These are phyloP conservation scores for Euclidium syriacum DNA, from an alignment of 345 rosid species.

Conservation along the genomic window DNA sequence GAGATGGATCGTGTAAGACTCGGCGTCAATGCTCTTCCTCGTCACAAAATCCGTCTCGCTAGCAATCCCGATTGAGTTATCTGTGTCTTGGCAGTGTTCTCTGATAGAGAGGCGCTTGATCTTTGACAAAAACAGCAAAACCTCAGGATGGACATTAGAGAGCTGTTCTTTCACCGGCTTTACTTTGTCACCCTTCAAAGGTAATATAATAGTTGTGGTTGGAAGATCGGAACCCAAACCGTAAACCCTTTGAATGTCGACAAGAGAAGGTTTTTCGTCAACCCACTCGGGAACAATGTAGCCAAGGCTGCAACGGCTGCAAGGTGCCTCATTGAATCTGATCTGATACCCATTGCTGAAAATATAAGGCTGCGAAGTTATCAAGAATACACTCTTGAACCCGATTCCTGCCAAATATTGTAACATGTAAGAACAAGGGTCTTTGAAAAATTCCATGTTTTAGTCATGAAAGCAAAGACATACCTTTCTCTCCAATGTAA, in stretches of 20 bases:
- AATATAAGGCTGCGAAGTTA: slow-evolving; percentile 48
- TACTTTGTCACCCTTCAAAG: slow-evolving; percentile 59
- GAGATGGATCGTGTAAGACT: slow-evolving; percentile 56
- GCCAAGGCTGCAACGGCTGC: slow-evolving; percentile 54
- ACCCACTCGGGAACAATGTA: slow-evolving; percentile 83
- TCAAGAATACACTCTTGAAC: slow-evolving; percentile 65
- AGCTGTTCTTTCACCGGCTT: slow-evolving; percentile 65
- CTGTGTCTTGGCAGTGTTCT: slow-evolving; percentile 47
- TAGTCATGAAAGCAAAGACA: background rate
- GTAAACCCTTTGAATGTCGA: slow-evolving; percentile 44
- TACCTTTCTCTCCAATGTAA: slow-evolving; percentile 83
- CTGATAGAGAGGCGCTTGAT: slow-evolving; percentile 61
- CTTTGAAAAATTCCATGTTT: too few relatives aligned
- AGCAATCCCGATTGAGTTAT: slow-evolving; percentile 46
- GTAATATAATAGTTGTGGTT: slow-evolving; percentile 54
- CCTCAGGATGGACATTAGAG: slow-evolving; percentile 62
- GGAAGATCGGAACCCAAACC: slow-evolving; percentile 47
- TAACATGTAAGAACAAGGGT: background rate
- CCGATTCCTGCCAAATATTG: slow-evolving; percentile 49
- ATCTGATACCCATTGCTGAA: slow-evolving; percentile 74
- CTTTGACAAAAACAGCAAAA: slow-evolving; percentile 54
- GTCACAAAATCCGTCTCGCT: slow-evolving; percentile 44
- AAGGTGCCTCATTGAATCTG: slow-evolving; percentile 58
- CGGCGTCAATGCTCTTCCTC: slow-evolving; percentile 71
- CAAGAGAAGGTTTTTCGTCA: slow-evolving; percentile 45